These are phyloP conservation scores for Lachnellula arida DNA, from an alignment of 2,329 filamentous ascomycete genomes.

Conservation along the genomic window DNA sequence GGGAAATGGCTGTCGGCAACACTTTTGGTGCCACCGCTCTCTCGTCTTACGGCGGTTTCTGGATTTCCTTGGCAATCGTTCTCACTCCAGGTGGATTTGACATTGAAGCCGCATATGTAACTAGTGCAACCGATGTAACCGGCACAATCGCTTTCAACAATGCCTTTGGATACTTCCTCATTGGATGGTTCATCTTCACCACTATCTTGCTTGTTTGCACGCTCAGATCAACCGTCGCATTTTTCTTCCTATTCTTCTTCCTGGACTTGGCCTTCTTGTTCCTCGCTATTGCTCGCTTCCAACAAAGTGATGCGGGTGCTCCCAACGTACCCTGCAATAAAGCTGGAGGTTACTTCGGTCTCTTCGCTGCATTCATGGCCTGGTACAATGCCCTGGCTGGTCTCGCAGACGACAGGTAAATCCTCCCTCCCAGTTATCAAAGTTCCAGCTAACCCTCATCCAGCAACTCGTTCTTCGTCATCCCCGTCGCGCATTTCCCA, in stretches of 20 bases:
- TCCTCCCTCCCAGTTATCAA: conserved; percentile 9
- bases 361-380: conserved; percentile 73
- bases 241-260: conserved; percentile 55
- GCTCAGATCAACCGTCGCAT: conserved; percentile 54
- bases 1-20: conserved; percentile 61
- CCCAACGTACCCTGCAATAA: conserved; percentile 52
- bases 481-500: conserved; percentile 90
- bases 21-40: conserved; percentile 60
- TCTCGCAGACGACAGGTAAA: conserved; percentile 67
- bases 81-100: conserved; percentile 53
- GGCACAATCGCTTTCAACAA: conserved; percentile 40
- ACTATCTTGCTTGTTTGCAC: conserved; percentile 53
- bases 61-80: conserved; percentile 54
- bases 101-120: conserved; percentile 38
- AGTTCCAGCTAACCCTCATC: conserved; percentile 32
- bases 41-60: conserved; percentile 60
- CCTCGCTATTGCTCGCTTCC: conserved; percentile 41
- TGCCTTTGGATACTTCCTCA: conserved; percentile 53
- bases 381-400: conserved; percentile 87
- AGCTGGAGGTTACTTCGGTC: conserved; percentile 74
- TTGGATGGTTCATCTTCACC: conserved; percentile 62
- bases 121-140: conserved; percentile 18
- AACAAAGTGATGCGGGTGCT: conserved; percentile 25
- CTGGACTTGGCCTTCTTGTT: conserved; percentile 55
- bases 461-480: conserved; percentile 84